phyloP scores from a whole-genome alignment of 2,329 filamentous ascomycete genomes.

The Blumeriella jaapii region DNA sequence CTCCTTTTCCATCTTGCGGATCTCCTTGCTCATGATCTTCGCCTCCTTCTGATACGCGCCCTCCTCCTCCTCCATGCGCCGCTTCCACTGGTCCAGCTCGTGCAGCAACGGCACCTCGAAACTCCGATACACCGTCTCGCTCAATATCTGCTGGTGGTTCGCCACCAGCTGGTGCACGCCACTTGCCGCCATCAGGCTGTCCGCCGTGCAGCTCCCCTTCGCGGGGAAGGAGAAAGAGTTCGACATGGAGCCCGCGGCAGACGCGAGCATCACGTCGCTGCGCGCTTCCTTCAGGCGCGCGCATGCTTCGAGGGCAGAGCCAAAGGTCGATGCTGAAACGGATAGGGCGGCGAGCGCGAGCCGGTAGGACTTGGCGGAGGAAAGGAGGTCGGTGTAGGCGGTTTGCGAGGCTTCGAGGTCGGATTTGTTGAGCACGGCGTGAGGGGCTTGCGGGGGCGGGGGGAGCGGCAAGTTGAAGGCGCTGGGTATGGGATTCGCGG shows the following conservation, averaged over 20 bases:
- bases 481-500: constrained; percentile 43
- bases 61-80: constrained; percentile 53
- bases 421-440: constrained; percentile 49
- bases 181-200: constrained; percentile 48
- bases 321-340: constrained; percentile 50
- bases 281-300: constrained; percentile 57
- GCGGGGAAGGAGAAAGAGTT: constrained; percentile 39
- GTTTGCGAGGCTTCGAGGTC: constrained; percentile 52
- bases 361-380: constrained; percentile 52
- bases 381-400: constrained; percentile 50
- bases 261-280: constrained; percentile 41
- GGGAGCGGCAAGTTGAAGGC: constrained; percentile 48
- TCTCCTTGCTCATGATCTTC: constrained; percentile 45
- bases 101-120: constrained; percentile 61
- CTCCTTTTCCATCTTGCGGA: constrained; percentile 52
- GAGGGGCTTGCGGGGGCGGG: constrained; percentile 44
- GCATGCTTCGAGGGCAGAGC: constrained; percentile 53
- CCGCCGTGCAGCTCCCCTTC: constrained; percentile 46
- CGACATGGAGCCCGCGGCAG: constrained; percentile 15
- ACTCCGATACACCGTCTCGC: constrained; percentile 54
- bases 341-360: constrained; percentile 49
- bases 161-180: constrained; percentile 57
- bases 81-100: constrained; percentile 54
- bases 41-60: constrained; percentile 45
- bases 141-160: constrained; percentile 60